Evolutionary conservation across 1,139 yeast genomes (phyloP).

Genomic region (Diutina sp.): DNA sequence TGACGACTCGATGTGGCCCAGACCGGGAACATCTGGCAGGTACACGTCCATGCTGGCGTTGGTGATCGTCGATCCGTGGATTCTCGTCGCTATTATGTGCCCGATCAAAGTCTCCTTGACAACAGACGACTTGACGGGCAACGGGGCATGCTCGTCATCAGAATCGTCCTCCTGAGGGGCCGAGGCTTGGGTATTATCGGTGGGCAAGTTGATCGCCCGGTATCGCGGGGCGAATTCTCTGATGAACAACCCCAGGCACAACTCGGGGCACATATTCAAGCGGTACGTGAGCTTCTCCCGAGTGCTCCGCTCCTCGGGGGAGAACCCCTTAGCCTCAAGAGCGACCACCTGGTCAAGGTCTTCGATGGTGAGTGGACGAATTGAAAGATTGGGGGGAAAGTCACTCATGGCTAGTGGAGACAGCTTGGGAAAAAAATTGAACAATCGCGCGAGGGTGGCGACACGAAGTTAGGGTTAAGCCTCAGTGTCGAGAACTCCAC

Average conservation of each 20-base stretch:
- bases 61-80: constrained; percentile 36
- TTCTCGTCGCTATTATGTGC: constrained; percentile 77
- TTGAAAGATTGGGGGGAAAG: constrained; percentile 51
- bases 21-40: constrained; percentile 14
- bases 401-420: constrained; percentile 5
- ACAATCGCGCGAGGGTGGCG: neutral
- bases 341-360: constrained; percentile 51
- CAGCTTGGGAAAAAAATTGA: neutral
- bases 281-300: constrained; percentile 56
- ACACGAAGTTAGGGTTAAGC: neutral
- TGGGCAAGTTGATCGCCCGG: constrained; percentile 33
- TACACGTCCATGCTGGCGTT: constrained; percentile 60
- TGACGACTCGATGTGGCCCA: constrained; percentile 75
- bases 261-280: constrained; percentile 73
- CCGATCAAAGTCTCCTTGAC: constrained; percentile 63
- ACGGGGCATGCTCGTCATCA: constrained; percentile 22
- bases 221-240: constrained; percentile 44
- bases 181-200: constrained; percentile 7
- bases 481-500: neutral
- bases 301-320: constrained; percentile 54
- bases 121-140: constrained; percentile 41
- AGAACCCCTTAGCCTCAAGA: constrained; percentile 62
- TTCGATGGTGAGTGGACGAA: constrained; percentile 66
- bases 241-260: constrained; percentile 76
- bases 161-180: constrained; percentile 11